phyloP scores from a whole-genome alignment of 2,329 filamentous ascomycete genomes.

The Diatrype stigma region DNA sequence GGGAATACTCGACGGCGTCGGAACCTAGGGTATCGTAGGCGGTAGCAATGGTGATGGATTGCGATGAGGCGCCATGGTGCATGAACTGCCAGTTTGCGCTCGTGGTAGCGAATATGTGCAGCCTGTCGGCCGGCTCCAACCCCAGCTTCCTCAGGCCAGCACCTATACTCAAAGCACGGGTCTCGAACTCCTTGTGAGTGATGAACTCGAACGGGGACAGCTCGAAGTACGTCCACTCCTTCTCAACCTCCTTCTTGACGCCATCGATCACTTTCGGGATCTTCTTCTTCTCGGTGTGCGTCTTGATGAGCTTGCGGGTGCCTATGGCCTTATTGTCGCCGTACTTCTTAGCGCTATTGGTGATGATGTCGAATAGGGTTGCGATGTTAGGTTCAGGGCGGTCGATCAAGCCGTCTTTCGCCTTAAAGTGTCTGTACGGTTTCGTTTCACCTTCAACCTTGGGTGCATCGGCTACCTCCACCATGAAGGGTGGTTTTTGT shows the following conservation, averaged over 20 bases:
- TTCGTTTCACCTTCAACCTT: conserved; percentile 78
- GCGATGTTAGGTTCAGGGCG: conserved; percentile 64
- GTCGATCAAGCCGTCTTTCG: conserved; percentile 65
- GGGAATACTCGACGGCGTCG: conserved; percentile 78
- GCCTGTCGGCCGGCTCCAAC: conserved; percentile 58
- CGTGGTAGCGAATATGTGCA: conserved; percentile 84
- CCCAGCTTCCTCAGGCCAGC: conserved; percentile 72
- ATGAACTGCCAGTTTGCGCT: conserved; percentile 80
- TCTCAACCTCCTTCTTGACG: conserved; percentile 73
- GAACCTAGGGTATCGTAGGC: conserved; percentile 91
- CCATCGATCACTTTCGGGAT: conserved; percentile 85
- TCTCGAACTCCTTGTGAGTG: conserved; percentile 76
- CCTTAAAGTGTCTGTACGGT: conserved; percentile 68
- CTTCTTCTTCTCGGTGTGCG: conserved; percentile 83
- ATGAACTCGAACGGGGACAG: conserved; percentile 72
- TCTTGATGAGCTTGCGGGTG: conserved; percentile 67
- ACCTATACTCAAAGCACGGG: conserved; percentile 64
- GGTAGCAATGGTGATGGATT: conserved; percentile 88
- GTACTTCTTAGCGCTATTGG: conserved; percentile 60
- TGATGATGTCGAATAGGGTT: conserved; percentile 77
- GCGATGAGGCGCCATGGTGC: conserved; percentile 72
- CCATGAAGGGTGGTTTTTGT: conserved; percentile 69
- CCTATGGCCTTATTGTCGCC: conserved; percentile 64
- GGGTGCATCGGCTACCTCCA: conserved; percentile 65
- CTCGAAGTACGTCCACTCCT: conserved; percentile 90